Evolutionary conservation across 164 flowering plant genomes (phyloP).

Genomic region (Tinospora cordifolia): DNA sequence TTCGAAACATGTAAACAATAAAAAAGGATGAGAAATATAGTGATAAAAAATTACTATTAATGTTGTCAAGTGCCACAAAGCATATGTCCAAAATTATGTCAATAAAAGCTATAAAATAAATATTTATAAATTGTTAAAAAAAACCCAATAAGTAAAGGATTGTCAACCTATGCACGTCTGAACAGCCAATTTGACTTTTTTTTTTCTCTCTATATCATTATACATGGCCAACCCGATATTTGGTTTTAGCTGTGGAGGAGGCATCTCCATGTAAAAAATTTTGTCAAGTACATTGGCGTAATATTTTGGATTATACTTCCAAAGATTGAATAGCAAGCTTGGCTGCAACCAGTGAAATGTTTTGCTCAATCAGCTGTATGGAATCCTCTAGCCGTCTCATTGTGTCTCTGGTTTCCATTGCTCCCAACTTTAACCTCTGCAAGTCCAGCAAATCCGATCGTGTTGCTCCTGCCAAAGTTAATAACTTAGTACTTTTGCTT

Average conservation of each 20-base stretch:
- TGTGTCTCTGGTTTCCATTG: constrained; percentile 51
- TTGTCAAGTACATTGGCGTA: too few relatives aligned
- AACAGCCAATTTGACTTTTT: not conserved
- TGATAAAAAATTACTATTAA: too few relatives aligned
- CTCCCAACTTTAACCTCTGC: constrained; percentile 39
- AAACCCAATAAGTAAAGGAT: not conserved
- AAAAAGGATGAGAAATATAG: too few relatives aligned
- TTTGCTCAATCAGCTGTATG: constrained; percentile 29
- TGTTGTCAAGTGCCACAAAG: too few relatives aligned
- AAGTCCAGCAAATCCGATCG: constrained; percentile 40
- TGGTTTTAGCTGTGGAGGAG: too few relatives aligned
- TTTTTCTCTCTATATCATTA: not conserved
- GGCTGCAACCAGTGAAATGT: constrained; percentile 47
- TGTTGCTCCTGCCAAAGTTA: constrained; percentile 37
- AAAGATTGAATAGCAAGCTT: constrained; percentile 70
- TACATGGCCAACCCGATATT: not conserved
- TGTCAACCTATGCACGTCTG: not conserved
- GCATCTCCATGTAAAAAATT: too few relatives aligned
- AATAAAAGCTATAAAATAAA: too few relatives aligned
- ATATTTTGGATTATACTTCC: constrained; percentile 6
- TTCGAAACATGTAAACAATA: too few relatives aligned
- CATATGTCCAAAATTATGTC: too few relatives aligned
- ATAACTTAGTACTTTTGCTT: not conserved
- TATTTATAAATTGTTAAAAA: too few relatives aligned
- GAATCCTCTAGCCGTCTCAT: constrained; percentile 37